Evolutionary conservation across 352 stramenopile species (phyloP), one percentile per base, ranked within the genome.

Genomic region (Globisporangium okanoganense): DNA sequence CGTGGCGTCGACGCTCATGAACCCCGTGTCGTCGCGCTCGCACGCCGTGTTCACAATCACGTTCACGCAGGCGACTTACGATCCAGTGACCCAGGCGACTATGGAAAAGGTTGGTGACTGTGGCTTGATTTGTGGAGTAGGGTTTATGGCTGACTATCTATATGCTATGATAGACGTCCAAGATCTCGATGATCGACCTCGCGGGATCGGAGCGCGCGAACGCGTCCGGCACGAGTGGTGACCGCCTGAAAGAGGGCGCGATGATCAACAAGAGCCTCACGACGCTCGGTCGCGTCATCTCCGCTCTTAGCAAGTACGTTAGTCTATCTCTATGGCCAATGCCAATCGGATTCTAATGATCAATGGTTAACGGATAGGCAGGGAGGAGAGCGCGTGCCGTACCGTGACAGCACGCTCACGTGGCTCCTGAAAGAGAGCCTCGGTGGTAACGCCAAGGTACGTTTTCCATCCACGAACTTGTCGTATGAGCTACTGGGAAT

Each of bases 21-120:
- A 99, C 76, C 64, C 90, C 1, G 91, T 94, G 2, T 98, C 92
- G 0, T 98, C 92, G 16, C 88, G 97, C 6, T 99, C 94, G 12
- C 96, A 99, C 69, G 95, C 93, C 0, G 95, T 99, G 53, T 99
- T 99, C 61, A 98, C 89, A 16, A 97, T 99, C 64, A 97, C 97
- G 8, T 77, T 94, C 44, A 94, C 82, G 1, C 85, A 94, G 55
- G 90, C 82, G 13, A 79, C 76, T 5, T 80, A 91, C 40, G 85
- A 94, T 38, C 58, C 69, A 0, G 53, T 71, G 16, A 88, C 81
- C 3, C 75, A 90, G 20, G 76, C 73, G 14, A 70, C 80, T 0
- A 75, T 85, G 8, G 74, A 90, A 54, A 92, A 94, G 74, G 83
- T 90, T 2, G 8, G 20, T 55, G 5, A 7, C 35, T 12, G 20